Percentiles rank a stretch among this genome's conserved stretches.
Evolutionary conservation across 495 filamentous ascomycete species (phyloP).

Genomic region (Hamigera avellanea): DNA sequence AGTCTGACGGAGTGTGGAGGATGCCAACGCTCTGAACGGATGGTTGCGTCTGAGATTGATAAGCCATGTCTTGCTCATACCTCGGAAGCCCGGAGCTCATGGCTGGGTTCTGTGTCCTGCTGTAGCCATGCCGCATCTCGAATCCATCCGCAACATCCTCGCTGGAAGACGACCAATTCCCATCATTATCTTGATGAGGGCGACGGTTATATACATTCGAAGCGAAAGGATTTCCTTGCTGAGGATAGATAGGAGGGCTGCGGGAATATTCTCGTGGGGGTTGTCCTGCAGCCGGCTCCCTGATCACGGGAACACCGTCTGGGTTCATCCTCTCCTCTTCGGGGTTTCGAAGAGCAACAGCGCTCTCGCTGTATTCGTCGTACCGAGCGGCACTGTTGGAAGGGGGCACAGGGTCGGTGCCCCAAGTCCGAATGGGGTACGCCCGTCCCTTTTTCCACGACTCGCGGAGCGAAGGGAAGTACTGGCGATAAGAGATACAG

Average conservation of each 20-base stretch:
- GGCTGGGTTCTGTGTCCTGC: constrained; percentile 13
- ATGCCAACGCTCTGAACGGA: constrained; percentile 2
- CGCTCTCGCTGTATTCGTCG: constrained; percentile 12
- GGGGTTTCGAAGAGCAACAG: constrained; percentile 19
- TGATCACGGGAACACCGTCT: neutral
- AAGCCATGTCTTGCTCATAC: constrained; percentile 24
- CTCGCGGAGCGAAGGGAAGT: constrained; percentile 44
- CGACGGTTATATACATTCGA: constrained; percentile 18
- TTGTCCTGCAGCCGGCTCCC: constrained; percentile 1
- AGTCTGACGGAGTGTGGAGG: constrained; percentile 4
- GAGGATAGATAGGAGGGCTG: no score
- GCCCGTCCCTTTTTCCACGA: constrained; percentile 50
- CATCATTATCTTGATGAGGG: constrained; percentile 23
- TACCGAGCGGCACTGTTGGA: constrained; percentile 1
- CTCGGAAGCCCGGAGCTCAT: constrained; percentile 10
- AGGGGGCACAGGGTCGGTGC: constrained; percentile 24
- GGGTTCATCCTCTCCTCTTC: constrained; percentile 20
- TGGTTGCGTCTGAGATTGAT: constrained; percentile 19
- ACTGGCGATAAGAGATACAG: constrained; percentile 40
- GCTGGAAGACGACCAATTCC: constrained; percentile 30
- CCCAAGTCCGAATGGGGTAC: constrained; percentile 51
- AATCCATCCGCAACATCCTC: constrained; percentile 29
- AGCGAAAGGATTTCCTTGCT: constrained; percentile 12
- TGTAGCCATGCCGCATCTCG: constrained; percentile 32
- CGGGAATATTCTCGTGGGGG: neutral